phyloP scores from a whole-genome alignment of 2,329 filamentous ascomycete genomes.

The Aspergillus oerlinghausenensis region DNA sequence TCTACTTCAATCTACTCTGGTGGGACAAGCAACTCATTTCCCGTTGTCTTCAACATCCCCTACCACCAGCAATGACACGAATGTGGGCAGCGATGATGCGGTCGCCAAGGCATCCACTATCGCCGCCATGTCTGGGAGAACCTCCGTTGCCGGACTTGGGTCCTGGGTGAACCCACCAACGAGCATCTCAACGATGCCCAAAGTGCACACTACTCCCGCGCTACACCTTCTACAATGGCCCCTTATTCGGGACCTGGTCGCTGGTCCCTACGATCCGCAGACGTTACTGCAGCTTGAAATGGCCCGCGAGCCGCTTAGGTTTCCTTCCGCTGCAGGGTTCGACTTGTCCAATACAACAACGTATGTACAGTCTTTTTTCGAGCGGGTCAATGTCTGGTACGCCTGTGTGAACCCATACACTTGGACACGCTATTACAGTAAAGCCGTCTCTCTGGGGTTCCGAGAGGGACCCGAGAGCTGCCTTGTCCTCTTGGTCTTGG shows the following conservation, averaged over 20 bases:
- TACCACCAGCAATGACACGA: constrained; percentile 60
- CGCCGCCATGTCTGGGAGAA: constrained; percentile 22
- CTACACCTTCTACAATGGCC: constrained; percentile 70
- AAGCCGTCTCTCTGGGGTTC: constrained; percentile 70
- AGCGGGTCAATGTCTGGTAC: constrained; percentile 78
- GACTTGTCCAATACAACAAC: constrained; percentile 69
- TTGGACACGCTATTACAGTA: constrained; percentile 71
- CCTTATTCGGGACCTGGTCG: constrained; percentile 69
- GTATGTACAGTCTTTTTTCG: constrained; percentile 76
- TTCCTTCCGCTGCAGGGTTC: constrained; percentile 56
- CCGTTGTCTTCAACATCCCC: constrained; percentile 58
- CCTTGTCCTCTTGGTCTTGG: constrained; percentile 72
- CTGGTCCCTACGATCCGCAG: constrained; percentile 72
- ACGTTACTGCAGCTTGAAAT: constrained; percentile 79
- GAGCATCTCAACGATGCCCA: constrained; percentile 83
- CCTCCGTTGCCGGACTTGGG: constrained; percentile 62
- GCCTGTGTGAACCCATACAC: constrained; percentile 79
- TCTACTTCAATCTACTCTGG: constrained; percentile 67
- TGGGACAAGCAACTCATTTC: constrained; percentile 25
- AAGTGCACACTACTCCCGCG: constrained; percentile 72
- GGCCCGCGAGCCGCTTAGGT: constrained; percentile 67
- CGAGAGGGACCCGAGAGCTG: constrained; percentile 77
- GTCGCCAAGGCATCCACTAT: constrained; percentile 34
- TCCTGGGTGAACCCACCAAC: constrained; percentile 60
- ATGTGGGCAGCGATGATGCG: constrained; percentile 54